These are phyloP conservation scores for Verticillium klebahnii DNA, from an alignment of 2,329 filamentous ascomycete genomes.

Conservation along the genomic window DNA sequence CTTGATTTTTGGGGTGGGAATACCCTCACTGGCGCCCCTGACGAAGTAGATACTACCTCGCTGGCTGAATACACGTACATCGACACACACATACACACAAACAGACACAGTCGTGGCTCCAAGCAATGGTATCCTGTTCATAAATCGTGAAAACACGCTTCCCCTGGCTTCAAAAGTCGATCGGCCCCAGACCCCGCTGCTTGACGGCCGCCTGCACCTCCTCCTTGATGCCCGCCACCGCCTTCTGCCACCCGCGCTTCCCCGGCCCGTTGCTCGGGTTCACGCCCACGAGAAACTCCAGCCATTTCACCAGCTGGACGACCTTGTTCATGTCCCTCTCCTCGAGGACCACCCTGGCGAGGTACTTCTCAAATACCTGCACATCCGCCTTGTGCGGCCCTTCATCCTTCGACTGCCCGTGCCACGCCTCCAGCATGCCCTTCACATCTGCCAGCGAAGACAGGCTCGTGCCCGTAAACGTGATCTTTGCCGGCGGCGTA, in stretches of 20 bases:
- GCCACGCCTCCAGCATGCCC: conserved; percentile 72
- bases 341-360: conserved; percentile 65
- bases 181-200: conserved; percentile 49
- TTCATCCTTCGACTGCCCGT: conserved; percentile 62
- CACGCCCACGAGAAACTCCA: conserved; percentile 51
- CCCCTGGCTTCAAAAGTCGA: conserved; percentile 37
- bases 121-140: conserved; percentile 1
- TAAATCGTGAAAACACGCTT: conserved; percentile 4
- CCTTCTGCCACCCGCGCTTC: conserved; percentile 40
- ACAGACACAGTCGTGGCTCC: neutral
- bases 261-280: conserved; percentile 30
- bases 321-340: conserved; percentile 78
- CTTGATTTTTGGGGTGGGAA: neutral
- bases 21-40: neutral
- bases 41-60: neutral
- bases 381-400: conserved; percentile 80
- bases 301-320: conserved; percentile 64
- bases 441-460: conserved; percentile 58
- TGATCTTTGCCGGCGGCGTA: conserved; percentile 36
- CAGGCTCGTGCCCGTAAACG: conserved; percentile 38
- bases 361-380: conserved; percentile 66
- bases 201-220: conserved; percentile 51
- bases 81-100: neutral
- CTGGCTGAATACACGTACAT: neutral
- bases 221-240: conserved; percentile 37